phyloP scores from a whole-genome alignment of 1,284 basidiomycete species.

The Apiotrichum sp. region DNA sequence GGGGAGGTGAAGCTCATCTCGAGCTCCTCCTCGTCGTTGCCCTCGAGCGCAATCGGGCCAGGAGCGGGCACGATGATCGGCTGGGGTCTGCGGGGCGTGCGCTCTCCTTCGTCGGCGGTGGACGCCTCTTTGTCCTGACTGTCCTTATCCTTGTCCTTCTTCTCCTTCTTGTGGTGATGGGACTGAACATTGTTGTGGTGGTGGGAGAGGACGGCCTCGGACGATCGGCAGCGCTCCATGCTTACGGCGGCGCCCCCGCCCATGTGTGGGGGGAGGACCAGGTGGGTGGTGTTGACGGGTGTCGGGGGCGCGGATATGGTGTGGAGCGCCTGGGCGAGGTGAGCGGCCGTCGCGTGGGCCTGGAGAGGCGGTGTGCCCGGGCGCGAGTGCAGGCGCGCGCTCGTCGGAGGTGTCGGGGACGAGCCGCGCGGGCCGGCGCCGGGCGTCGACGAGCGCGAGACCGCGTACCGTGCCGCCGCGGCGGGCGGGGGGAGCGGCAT shows the following conservation, averaged over 20 bases:
- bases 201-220: conserved; percentile 29
- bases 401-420: conserved; percentile 13
- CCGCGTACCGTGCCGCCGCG: conserved; percentile 13
- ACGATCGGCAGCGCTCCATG: conserved; percentile 41
- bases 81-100: conserved; percentile 18
- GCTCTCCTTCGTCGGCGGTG: background rate
- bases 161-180: background rate
- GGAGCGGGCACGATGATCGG: background rate
- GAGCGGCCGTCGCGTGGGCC: conserved; percentile 2
- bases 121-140: background rate
- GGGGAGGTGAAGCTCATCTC: background rate
- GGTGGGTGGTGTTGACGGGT: conserved; percentile 39
- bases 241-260: conserved; percentile 16
- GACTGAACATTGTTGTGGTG: background rate
- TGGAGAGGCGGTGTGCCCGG: conserved; percentile 15
- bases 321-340: conserved; percentile 13
- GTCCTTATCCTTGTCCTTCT: no score
- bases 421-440: conserved; percentile 5
- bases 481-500: conserved; percentile 14
- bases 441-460: conserved; percentile 18
- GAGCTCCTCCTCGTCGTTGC: background rate
- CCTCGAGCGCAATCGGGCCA: conserved; percentile 5
- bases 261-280: conserved; percentile 26
- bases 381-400: conserved; percentile 17
- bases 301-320: conserved; percentile 42